Evolutionary conservation across 2,329 filamentous ascomycete genomes (phyloP).

Genomic region (Phialophora tarda): DNA sequence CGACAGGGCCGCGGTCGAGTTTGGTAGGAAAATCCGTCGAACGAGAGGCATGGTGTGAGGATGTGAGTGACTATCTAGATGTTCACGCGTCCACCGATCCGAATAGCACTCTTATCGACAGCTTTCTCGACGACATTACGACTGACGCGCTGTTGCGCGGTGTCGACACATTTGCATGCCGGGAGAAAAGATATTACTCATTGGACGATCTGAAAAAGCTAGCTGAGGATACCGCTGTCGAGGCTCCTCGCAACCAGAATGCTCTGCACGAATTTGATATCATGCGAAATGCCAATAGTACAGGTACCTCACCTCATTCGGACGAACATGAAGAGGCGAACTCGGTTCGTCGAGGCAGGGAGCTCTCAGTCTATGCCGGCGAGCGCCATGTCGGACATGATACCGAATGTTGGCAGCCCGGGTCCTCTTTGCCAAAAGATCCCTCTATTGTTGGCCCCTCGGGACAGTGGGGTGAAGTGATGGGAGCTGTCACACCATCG

Average conservation of each 20-base stretch:
- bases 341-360: neutral
- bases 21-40: neutral
- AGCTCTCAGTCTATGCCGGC: neutral
- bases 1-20: neutral
- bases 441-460: neutral
- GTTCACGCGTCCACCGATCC: neutral
- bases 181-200: conserved; percentile 21
- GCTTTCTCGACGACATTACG: conserved; percentile 17
- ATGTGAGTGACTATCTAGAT: neutral
- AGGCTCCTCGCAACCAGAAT: neutral
- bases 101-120: conserved; percentile 10
- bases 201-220: conserved; percentile 34
- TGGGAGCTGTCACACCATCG: neutral
- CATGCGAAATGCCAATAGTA: neutral
- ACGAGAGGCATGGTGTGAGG: neutral
- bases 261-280: neutral
- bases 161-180: conserved; percentile 16
- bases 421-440: neutral
- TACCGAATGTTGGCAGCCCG: neutral
- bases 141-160: conserved; percentile 26
- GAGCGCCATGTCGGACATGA: neutral
- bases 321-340: neutral
- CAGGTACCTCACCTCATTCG: neutral
- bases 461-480: neutral
- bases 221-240: conserved; percentile 1